Base-by-base conservation (phyloP, 371 early-diverging fungal genomes). In the Syncephalastrum monosporum region DNA sequence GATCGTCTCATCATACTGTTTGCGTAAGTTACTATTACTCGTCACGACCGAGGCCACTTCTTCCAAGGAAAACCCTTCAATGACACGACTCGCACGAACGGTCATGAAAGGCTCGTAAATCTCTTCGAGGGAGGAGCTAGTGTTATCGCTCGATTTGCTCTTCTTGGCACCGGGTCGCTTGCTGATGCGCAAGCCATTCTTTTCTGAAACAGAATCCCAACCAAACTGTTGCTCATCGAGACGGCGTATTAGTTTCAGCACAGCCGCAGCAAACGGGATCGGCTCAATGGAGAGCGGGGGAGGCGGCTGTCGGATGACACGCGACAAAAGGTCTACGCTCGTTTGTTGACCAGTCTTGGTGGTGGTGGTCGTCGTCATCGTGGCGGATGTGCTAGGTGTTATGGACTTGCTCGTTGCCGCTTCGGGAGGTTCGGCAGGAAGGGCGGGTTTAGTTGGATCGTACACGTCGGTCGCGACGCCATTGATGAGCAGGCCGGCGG, bases 41-140 rank as follows among this genome's bases (percentile, higher is more conserved):
- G 74, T 75, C 5, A 84, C 72, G 7, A 84, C 74, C 1, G 82
- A 68, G 0, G 77, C 71, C 16, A 84, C 72, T 50, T 84, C 84
- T 41, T 82, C 84, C 23, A 78, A 44, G 5, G 84, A 84, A 50
- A 78, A 82, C 15, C 77, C 69, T 49, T 84, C 84, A 42, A 84
- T 81, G 12, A 84, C 82, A 47, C 81, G 82, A 21, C 79, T 68
- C 1, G 77, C 83, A 29, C 79, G 76, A 55, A 80, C 72, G 13
- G 81, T 64, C 51, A 77, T 69, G 4, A 75, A 78, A n/a, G 80
- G 79, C 2, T 82, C 80, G 12, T 77, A 74, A 0, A 84, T 76
- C 5, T 72, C 67, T 53, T 49, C 23, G 16, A 45, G n/a, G 16
- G 44, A 13, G 21, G 15, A 43, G 5, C 42, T 29, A 13, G 47